These are phyloP conservation scores for Boletus edulis DNA, from an alignment of 768 basidiomycete species.

Conservation along the genomic window DNA sequence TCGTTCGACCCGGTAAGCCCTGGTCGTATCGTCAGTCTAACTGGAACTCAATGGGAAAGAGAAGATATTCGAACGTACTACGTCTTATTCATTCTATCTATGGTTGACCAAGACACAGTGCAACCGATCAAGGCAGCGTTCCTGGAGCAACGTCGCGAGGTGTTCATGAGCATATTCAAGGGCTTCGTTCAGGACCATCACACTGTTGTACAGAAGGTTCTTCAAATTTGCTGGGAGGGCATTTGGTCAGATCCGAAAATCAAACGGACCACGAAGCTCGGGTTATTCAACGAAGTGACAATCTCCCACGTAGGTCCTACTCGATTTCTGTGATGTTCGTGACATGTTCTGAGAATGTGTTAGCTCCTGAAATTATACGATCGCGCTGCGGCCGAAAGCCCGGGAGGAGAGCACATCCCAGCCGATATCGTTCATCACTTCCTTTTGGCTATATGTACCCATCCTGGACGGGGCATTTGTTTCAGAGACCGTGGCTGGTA, in stretches of 20 bases:
- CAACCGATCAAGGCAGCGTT: conserved; percentile 59
- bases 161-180: conserved; percentile 69
- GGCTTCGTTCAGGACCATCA: conserved; percentile 68
- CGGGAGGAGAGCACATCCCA: conserved; percentile 52
- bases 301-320: conserved; percentile 55
- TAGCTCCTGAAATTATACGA: conserved; percentile 78
- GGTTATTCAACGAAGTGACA: conserved; percentile 65
- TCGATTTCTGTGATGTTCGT: neutral
- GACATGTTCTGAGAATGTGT: neutral
- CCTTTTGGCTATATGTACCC: conserved; percentile 77
- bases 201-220: conserved; percentile 53
- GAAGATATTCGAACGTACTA: conserved; percentile 81
- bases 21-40: neutral
- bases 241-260: conserved; percentile 74
- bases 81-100: conserved; percentile 69
- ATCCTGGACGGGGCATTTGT: conserved; percentile 81
- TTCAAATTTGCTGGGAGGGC: conserved; percentile 75
- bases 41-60: conserved; percentile 1
- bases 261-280: conserved; percentile 68
- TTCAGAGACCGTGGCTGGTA: conserved; percentile 94
- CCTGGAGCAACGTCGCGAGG: conserved; percentile 67
- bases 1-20: conserved; percentile 56
- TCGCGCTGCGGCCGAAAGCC: conserved; percentile 47
- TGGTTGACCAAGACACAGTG: conserved; percentile 50
- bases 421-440: conserved; percentile 88